Percentiles rank a stretch among this genome's conserved stretches.
phyloP scores from a whole-genome alignment of 352 stramenopile species.

The Globisporangium cederbergense region DNA sequence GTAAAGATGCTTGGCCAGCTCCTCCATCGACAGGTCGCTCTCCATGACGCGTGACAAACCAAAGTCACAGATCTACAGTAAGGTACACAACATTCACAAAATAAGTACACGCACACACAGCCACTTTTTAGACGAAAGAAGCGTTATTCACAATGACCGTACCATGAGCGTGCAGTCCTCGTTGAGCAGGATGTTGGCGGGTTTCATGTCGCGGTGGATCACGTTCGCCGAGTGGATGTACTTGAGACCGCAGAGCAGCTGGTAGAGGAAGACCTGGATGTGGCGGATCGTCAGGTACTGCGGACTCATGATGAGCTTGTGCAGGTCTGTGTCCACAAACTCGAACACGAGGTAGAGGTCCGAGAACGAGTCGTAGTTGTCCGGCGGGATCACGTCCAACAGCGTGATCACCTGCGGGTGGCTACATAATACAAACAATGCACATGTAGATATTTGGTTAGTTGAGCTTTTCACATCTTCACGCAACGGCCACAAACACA shows the following conservation, averaged over 20 bases:
- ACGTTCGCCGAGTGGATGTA: constrained; percentile 94
- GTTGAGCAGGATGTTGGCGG: constrained; percentile 87
- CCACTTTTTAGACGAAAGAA: too few relatives aligned
- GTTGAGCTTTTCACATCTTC: background rate
- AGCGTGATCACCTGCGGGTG: constrained; percentile 83
- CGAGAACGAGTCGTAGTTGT: constrained; percentile 82
- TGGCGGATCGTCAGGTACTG: constrained; percentile 94
- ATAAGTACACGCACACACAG: background rate
- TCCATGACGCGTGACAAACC: constrained; percentile 81
- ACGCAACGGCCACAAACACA: background rate
- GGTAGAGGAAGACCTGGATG: constrained; percentile 97
- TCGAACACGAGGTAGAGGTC: constrained; percentile 93
- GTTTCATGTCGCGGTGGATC: constrained; percentile 89
- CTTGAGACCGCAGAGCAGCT: constrained; percentile 93
- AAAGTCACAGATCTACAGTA: constrained; percentile 73
- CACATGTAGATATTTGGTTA: background rate
- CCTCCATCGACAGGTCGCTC: constrained; percentile 70
- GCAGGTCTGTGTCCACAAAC: constrained; percentile 92
- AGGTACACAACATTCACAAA: background rate
- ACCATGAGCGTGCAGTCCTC: constrained; percentile 85
- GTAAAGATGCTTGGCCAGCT: constrained; percentile 74
- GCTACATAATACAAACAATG: constrained; percentile 20
- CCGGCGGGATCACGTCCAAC: constrained; percentile 77
- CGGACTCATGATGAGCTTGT: constrained; percentile 92
- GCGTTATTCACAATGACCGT: constrained; percentile 2